Conservation (phyloP, 2,329 filamentous ascomycete species). For the Lojkania enalia region DNA sequence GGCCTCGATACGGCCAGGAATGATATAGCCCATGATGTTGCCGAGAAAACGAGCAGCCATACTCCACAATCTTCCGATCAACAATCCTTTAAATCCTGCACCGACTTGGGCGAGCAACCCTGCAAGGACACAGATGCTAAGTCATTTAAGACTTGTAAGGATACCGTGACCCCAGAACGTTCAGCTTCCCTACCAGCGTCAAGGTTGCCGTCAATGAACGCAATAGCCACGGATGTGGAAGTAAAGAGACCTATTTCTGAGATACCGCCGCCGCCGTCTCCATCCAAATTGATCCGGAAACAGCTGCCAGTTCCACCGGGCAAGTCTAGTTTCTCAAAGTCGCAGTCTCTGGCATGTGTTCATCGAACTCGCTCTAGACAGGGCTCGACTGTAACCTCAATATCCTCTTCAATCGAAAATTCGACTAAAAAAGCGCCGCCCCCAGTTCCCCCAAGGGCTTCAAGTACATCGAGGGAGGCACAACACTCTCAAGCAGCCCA, state of each 20-base stretch:
- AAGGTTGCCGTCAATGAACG: constrained; percentile 14
- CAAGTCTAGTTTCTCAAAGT: constrained; percentile 25
- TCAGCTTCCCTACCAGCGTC: constrained; percentile 21
- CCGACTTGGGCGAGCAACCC: constrained; percentile 15
- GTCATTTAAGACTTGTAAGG: constrained; percentile 29
- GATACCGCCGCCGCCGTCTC: constrained; percentile 18
- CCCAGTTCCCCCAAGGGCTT: constrained; percentile 34
- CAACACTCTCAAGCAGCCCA: constrained; percentile 31
- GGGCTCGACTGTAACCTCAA: constrained; percentile 28
- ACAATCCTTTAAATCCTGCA: constrained; percentile 37
- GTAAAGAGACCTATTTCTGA: constrained; percentile 16
- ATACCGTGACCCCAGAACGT: constrained; percentile 24
- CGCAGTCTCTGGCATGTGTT: too few relatives aligned
- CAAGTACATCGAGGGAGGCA: constrained; percentile 39
- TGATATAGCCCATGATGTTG: constrained; percentile 5
- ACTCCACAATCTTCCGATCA: constrained; percentile 35
- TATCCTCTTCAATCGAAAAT: constrained; percentile 28
- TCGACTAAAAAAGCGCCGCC: constrained; percentile 20
- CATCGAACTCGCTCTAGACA: constrained; percentile 15
- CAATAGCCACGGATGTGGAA: constrained; percentile 9
- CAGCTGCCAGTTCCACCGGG: constrained; percentile 12
- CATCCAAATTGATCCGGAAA: constrained; percentile 19
- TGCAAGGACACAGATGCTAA: constrained; percentile 25
- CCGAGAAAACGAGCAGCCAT: constrained; percentile 26
- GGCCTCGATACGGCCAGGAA: constrained; percentile 6